Base-by-base conservation (phyloP, 2,329 filamentous ascomycete genomes). In the Colletotrichum lentis region DNA sequence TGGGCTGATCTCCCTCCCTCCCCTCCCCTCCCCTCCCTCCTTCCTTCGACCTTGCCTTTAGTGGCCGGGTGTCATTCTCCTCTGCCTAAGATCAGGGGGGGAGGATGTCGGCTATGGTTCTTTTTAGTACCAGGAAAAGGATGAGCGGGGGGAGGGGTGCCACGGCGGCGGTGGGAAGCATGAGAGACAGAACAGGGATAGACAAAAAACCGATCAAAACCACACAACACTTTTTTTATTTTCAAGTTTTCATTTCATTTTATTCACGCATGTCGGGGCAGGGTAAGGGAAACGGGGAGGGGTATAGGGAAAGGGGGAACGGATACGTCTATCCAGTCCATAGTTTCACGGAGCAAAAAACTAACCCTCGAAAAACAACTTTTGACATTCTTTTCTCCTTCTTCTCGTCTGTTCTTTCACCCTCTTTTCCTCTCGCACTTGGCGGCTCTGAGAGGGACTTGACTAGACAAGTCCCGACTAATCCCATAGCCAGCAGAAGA, bases 1-100 rank as follows among this genome's bases (percentile, higher is more conserved):
- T 96, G 74, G 92, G 92, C 62, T 88, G 62, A 67, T 55, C 35
- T n/a, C 22, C 41, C 18, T 3, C 5, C 8, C n/a, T 11, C 20
- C 57, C n/a, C n/a, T n/a, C n/a, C n/a, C n/a, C n/a, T n/a, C n/a
- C 22, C 41, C 18, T 3, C 5, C 8, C n/a, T 11, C 20, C 57
- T 14, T 39, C 20, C 27, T 44, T 39, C 27, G 41, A 24, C 44
- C 27, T 58, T 22, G 10, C 41, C 24, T 16, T 59, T 22, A 16
- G 31, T 11, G 27, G 12, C 31, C 44, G 56, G 44, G 14, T 49
- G 27, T 27, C 49, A 12, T 54, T 39, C 16, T 39, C 31, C 14
- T 59, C 20, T 49, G 56, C 56, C 20, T 22, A 8, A 37, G 44
- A 24, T 2, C 44, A 49, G 31, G 27, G 55, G 41, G 39, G 14